These are phyloP conservation scores for Trichoderma koningii DNA, from an alignment of 2,329 filamentous ascomycete species.

Conservation along the genomic window DNA sequence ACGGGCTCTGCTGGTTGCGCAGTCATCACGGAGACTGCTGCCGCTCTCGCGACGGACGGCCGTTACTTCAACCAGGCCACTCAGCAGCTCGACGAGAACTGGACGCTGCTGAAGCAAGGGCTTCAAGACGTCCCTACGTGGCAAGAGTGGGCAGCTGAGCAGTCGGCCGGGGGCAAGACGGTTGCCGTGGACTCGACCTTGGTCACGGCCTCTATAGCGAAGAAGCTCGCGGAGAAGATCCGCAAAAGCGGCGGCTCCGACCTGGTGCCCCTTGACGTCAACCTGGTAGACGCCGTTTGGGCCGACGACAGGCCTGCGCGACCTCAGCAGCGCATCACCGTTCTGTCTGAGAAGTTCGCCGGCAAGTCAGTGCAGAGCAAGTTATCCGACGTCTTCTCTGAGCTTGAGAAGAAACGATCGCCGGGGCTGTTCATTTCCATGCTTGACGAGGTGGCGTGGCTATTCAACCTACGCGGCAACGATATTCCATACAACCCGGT, in stretches of 20 bases:
- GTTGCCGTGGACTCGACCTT: slow-evolving; percentile 91
- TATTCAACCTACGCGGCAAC: slow-evolving; percentile 94
- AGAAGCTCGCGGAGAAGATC: slow-evolving; percentile 81
- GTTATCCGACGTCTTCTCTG: slow-evolving; percentile 82
- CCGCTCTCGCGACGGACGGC: slow-evolving; percentile 89
- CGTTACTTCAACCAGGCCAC: slow-evolving; percentile 97
- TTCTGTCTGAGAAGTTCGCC: slow-evolving; percentile 71
- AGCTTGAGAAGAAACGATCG: slow-evolving; percentile 86
- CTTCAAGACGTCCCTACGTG: slow-evolving; percentile 93
- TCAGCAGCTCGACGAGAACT: slow-evolving; percentile 88
- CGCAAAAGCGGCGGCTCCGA: slow-evolving; percentile 81
- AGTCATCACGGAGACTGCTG: slow-evolving; percentile 81
- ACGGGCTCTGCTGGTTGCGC: slow-evolving; percentile 93
- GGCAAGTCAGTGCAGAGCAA: slow-evolving; percentile 84
- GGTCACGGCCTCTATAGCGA: slow-evolving; percentile 64
- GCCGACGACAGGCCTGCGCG: slow-evolving; percentile 68
- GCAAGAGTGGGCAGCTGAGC: slow-evolving; percentile 92
- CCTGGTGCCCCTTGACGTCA: slow-evolving; percentile 73
- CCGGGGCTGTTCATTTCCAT: slow-evolving; percentile 88
- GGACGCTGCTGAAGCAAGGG: slow-evolving; percentile 89
- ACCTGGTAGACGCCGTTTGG: slow-evolving; percentile 93
- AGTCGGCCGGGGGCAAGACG: slow-evolving; percentile 80
- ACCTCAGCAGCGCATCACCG: slow-evolving; percentile 73
- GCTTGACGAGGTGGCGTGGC: slow-evolving; percentile 95
- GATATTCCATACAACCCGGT: slow-evolving; percentile 98